phyloP scores from a whole-genome alignment of 1,284 basidiomycete genomes.

The Leccinum huronense region DNA sequence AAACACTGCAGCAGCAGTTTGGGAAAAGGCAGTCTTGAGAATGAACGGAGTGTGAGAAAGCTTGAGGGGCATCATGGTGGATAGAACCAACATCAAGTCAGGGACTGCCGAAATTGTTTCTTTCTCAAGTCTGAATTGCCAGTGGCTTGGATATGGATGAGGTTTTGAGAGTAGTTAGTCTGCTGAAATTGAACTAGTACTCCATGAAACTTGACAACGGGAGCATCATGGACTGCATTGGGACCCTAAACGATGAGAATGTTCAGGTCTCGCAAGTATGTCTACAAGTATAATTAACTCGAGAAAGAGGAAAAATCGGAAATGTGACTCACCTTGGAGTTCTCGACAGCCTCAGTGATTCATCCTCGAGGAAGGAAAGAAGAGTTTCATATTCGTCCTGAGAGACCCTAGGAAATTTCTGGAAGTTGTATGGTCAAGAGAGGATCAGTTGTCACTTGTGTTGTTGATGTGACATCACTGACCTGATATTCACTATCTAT shows the following conservation, averaged over 20 bases:
- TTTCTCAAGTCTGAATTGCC: background rate
- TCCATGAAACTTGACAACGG: background rate
- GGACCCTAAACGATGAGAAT: background rate
- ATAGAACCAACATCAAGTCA: background rate
- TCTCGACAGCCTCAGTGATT: background rate
- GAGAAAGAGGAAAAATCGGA: background rate
- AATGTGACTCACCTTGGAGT: background rate
- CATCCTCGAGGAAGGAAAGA: background rate
- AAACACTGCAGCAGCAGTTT: too few species aligned
- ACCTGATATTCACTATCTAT: background rate
- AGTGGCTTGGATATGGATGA: background rate
- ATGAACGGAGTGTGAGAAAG: background rate
- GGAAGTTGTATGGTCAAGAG: background rate
- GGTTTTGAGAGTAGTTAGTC: background rate
- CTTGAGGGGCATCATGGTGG: background rate
- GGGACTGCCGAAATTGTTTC: background rate
- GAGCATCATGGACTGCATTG: background rate
- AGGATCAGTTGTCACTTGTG: background rate
- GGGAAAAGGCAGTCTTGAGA: background rate
- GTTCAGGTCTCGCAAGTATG: background rate
- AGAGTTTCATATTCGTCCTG: background rate
- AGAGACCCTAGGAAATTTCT: background rate
- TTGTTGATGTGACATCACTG: too few species aligned
- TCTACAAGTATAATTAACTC: background rate
- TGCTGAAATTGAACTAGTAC: background rate